These are phyloP conservation scores for Uronychia setigera DNA, from an alignment of 73 alveolate genomes.

Conservation along the genomic window DNA sequence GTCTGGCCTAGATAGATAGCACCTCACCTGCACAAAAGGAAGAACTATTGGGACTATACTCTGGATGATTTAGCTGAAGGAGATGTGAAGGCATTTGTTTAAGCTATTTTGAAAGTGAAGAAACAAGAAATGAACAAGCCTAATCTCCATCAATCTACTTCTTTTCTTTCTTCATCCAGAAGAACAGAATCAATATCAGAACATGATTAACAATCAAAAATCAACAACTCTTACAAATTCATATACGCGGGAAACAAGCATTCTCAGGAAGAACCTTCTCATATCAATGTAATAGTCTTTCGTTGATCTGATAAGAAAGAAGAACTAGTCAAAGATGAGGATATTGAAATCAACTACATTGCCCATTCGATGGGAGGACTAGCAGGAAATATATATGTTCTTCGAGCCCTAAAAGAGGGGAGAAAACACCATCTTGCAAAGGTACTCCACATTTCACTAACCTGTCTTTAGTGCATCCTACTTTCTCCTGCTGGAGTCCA, in stretches of 20 bases:
- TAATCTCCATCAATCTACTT: no score
- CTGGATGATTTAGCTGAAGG: slow-evolving; percentile 29
- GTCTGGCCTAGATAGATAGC: slow-evolving; percentile 46
- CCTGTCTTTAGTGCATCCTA: background rate
- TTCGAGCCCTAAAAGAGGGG: background rate
- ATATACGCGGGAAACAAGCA: no score
- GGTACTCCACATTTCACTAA: no score
- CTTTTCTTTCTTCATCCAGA: no score
- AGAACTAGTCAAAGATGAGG: background rate
- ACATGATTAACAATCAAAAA: no score
- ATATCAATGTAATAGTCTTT: no score
- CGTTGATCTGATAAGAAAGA: no score
- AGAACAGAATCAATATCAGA: no score
- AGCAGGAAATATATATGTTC: slow-evolving; percentile 31
- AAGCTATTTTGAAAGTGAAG: slow-evolving; percentile 11
- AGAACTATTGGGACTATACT: slow-evolving; percentile 38
- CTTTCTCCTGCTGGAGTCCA: slow-evolving; percentile 53
- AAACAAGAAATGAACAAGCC: slow-evolving; percentile 10
- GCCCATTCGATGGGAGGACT: slow-evolving; percentile 55
- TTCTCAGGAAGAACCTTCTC: no score
- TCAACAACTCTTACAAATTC: no score
- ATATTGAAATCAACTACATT: slow-evolving; percentile 13
- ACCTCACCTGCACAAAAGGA: slow-evolving; percentile 9
- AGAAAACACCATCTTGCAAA: slow-evolving; percentile 17
- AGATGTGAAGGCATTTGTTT: slow-evolving; percentile 41